Evolutionary conservation across 2,329 filamentous ascomycete species (phyloP), one percentile per base, ranked within the genome.

Genomic region (Talaromyces sp.): DNA sequence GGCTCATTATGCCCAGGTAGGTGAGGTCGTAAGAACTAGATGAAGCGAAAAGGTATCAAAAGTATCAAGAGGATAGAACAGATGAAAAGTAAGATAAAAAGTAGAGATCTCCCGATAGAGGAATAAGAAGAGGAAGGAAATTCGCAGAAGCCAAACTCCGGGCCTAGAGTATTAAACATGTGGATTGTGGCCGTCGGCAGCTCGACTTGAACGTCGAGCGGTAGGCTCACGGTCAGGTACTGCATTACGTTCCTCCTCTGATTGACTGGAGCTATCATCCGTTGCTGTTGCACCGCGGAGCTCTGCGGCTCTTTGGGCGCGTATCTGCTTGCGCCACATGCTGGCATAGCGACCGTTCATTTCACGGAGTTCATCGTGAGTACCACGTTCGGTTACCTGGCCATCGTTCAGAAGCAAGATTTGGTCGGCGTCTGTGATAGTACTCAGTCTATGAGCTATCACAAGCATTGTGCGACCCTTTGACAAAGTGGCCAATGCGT

Each of bases 251-350:
- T 81, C 79, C 65, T 81, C 79, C 63, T 82, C 80, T 42, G 79
- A 81, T 68, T 81, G 79, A 66, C 77, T 80, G 14, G 79, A 79
- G 67, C 77, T 81, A 65, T 81, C 79, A 50, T 79, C 79, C 18
- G 74, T 77, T 9, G 67, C 70, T n/a, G 42, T 59, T 46, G 71
- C 74, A 37, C 73, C 68, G 21, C 48, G 59, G 25, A 55, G 59
- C 28, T 74, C 83, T 2, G 85, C 85, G 5, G 89, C 90, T 66
- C 84, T 84, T 72, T 93, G 89, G 1, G 90, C 90, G 64, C 88
- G 84, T 66, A 90, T 92, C 75, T 96, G 92, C 76, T 93, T 93
- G 66, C 88, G 86, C 92, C 92, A 96, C 86, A 96, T 93, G 64
- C 87, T 88, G 11, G 86, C 84, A 71, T 96, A 96, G 64, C 87